Percentiles rank a stretch among this genome's conserved stretches.
Conservation (phyloP, 2,329 filamentous ascomycete genomes). For the Apiospora saccharicola region DNA sequence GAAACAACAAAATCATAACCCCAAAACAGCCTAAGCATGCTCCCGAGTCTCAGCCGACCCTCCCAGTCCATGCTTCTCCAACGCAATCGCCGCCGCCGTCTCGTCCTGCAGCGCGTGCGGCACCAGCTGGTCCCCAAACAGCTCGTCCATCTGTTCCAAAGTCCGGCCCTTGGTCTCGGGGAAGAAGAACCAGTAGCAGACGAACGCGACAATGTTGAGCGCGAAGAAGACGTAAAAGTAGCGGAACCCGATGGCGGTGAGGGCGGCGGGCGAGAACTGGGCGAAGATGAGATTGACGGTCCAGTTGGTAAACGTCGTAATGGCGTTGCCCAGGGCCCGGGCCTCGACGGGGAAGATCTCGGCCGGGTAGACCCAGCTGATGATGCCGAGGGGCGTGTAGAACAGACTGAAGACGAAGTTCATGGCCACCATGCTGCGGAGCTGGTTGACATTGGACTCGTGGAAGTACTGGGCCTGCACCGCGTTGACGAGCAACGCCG, state of each 20-base stretch:
- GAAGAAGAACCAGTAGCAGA: conserved; percentile 8
- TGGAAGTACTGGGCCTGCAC: conserved; percentile 15
- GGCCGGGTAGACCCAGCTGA: conserved; percentile 19
- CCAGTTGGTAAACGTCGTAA: conserved; percentile 13
- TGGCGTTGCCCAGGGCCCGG: conserved; percentile 9
- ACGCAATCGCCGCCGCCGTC: not conserved
- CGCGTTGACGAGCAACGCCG: conserved; percentile 31
- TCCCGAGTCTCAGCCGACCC: not conserved
- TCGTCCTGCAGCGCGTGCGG: conserved; percentile 14
- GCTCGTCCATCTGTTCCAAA: conserved; percentile 10
- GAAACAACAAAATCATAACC: not conserved
- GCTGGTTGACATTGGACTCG: not conserved
- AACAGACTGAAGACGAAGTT: conserved; percentile 1
- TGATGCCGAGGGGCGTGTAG: conserved; percentile 4
- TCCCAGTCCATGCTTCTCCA: not conserved
- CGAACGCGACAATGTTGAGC: not conserved
- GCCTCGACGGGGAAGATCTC: conserved; percentile 21
- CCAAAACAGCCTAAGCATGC: not conserved
- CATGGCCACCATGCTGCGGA: conserved; percentile 18
- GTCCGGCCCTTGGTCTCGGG: conserved; percentile 12
- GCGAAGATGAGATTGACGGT: conserved; percentile 10
- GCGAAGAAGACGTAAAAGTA: conserved; percentile 21
- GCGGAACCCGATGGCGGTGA: not conserved
- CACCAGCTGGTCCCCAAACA: not conserved
- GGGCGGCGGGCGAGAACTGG: conserved; percentile 7